Conservation (phyloP, 345 rosid genomes). For the Eucalyptus cloeziana region DNA sequence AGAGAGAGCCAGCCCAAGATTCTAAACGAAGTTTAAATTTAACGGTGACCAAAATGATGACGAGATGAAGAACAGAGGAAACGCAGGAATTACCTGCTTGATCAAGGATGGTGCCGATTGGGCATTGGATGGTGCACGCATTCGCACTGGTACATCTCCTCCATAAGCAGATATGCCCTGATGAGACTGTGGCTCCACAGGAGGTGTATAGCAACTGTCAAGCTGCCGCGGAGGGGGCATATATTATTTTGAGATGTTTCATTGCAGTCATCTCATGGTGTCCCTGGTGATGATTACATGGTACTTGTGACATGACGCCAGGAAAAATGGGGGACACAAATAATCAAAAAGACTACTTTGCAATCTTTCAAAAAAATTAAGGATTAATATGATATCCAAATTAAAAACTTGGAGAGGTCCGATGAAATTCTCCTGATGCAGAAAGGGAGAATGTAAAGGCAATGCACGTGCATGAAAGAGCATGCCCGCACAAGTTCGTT, state of each 20-base stretch:
- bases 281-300: no score
- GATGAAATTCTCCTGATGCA: not conserved
- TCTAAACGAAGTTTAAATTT: not conserved
- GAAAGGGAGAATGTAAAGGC: not conserved
- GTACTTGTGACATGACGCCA: not conserved
- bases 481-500: not conserved
- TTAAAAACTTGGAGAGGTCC: not conserved
- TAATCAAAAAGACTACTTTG: not conserved
- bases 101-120: constrained; percentile 74
- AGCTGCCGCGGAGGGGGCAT: constrained; percentile 76
- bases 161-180: no score
- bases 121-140: constrained; percentile 46
- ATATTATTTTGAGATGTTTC: constrained; percentile 1
- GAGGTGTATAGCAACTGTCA: constrained; percentile 76
- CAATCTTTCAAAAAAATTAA: not conserved
- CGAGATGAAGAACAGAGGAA: not conserved
- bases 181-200: constrained; percentile 68
- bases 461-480: not conserved
- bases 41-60: not conserved
- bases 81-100: constrained; percentile 51
- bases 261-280: not conserved
- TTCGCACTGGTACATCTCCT: constrained; percentile 58
- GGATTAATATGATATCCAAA: not conserved
- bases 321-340: not conserved
- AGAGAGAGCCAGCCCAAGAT: not conserved